A percentile compares a stretch with the other conserved stretches of the same genome.
Evolutionary conservation across 805 yeast species (phyloP).

Genomic region (Candida corydali): DNA sequence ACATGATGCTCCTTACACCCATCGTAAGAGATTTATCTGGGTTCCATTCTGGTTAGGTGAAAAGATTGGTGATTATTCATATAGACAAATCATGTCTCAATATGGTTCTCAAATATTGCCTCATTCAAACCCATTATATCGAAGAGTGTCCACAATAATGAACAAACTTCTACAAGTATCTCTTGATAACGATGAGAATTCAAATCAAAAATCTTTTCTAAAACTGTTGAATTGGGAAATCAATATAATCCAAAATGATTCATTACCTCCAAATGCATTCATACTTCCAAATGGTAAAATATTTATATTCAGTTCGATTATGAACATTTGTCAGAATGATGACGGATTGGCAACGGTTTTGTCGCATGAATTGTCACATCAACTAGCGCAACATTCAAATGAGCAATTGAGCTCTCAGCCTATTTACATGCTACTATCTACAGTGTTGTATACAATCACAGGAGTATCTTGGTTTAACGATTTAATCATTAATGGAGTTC

Average conservation of each 20-base stretch:
- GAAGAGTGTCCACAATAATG: constrained; percentile 60
- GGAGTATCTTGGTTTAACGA: constrained; percentile 54
- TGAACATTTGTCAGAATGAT: constrained; percentile 74
- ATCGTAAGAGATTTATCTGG: constrained; percentile 68
- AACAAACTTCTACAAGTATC: constrained; percentile 59
- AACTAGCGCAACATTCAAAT: constrained; percentile 84
- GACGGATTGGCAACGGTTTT: constrained; percentile 95
- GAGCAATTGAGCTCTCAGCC: constrained; percentile 82
- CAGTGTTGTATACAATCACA: constrained; percentile 54
- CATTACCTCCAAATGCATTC: constrained; percentile 91
- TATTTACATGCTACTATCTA: constrained; percentile 51
- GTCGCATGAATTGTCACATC: constrained; percentile 92
- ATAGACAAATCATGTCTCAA: constrained; percentile 55
- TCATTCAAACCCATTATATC: constrained; percentile 53
- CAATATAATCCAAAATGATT: constrained; percentile 59
- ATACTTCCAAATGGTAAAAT: constrained; percentile 96
- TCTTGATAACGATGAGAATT: constrained; percentile 20
- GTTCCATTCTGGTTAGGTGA: constrained; percentile 62
- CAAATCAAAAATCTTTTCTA: constrained; percentile 33
- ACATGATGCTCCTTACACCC: constrained; percentile 79
- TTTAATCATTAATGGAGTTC: constrained; percentile 48
- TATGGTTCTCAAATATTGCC: constrained; percentile 57
- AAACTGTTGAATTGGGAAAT: constrained; percentile 65
- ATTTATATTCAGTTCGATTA: constrained; percentile 75
- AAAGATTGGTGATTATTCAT: constrained; percentile 59